A percentile compares a stretch with the other conserved stretches of the same genome.
Evolutionary conservation across 2,329 filamentous ascomycete species (phyloP).

Genomic region (Atkinsonella hypoxylon): DNA sequence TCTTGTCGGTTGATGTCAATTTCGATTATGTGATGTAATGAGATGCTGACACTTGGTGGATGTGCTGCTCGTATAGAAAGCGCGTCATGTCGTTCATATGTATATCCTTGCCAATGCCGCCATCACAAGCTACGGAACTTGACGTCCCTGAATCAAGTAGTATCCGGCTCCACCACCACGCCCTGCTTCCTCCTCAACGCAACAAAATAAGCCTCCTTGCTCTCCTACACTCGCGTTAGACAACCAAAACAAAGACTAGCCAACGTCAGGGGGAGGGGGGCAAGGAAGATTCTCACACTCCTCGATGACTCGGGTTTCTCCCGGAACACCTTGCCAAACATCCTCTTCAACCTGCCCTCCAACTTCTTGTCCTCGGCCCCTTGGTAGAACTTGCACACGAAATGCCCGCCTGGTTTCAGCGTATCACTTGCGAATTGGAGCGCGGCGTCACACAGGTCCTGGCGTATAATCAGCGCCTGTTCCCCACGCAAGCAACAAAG

Average conservation of each 20-base stretch:
- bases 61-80: slow-evolving; percentile 8
- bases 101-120: too few species aligned
- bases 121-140: neutral
- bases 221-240: slow-evolving; percentile 19
- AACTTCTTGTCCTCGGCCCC: slow-evolving; percentile 74
- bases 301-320: slow-evolving; percentile 90
- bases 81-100: slow-evolving; percentile 2
- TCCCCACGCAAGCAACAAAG: too few species aligned
- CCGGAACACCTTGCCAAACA: slow-evolving; percentile 71
- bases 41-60: neutral
- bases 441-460: slow-evolving; percentile 87
- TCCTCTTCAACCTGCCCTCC: slow-evolving; percentile 58
- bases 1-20: neutral
- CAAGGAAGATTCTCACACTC: slow-evolving; percentile 46
- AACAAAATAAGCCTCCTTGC: slow-evolving; percentile 75
- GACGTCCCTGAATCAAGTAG: neutral
- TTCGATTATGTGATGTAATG: neutral
- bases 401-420: slow-evolving; percentile 70
- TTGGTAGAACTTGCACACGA: slow-evolving; percentile 97
- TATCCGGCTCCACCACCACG: slow-evolving; percentile 15
- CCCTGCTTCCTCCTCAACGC: slow-evolving; percentile 54
- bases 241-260: neutral
- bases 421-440: slow-evolving; percentile 78
- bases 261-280: neutral
- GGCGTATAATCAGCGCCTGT: neutral